These are phyloP conservation scores for Amborella trichopoda DNA, from an alignment of 164 flowering plant species.

Conservation along the genomic window DNA sequence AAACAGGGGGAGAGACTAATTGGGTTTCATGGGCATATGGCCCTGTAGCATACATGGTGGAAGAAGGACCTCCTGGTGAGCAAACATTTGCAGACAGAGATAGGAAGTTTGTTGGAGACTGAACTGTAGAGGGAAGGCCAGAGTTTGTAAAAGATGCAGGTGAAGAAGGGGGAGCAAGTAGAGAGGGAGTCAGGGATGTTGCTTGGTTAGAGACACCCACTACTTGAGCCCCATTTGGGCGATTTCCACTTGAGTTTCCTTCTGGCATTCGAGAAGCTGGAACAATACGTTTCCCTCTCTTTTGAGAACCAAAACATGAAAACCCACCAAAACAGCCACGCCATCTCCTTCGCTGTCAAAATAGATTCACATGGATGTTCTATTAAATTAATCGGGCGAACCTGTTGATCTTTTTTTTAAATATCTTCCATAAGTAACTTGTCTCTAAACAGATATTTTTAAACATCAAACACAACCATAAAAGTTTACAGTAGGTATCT, in stretches of 20 bases:
- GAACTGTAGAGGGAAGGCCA: constrained; percentile 79
- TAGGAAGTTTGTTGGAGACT: constrained; percentile 71
- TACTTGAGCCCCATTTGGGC: constrained; percentile 61
- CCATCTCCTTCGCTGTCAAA: constrained; percentile 75
- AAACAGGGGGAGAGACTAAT: constrained; percentile 93
- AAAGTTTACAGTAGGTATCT: too few relatives aligned
- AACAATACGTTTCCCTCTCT: constrained; percentile 81
- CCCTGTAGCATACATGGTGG: constrained; percentile 79
- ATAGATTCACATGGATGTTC: constrained; percentile 1
- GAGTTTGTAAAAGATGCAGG: constrained; percentile 92
- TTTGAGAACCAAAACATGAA: constrained; percentile 64
- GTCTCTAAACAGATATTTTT: too few relatives aligned
- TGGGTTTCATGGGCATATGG: constrained; percentile 96
- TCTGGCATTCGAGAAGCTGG: constrained; percentile 84
- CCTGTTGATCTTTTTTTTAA: too few relatives aligned
- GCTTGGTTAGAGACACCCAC: constrained; percentile 40
- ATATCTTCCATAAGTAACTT: too few relatives aligned
- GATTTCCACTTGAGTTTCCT: constrained; percentile 40
- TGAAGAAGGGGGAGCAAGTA: constrained; percentile 97
- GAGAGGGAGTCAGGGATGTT: constrained; percentile 44
- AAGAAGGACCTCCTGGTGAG: constrained; percentile 80
- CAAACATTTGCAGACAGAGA: constrained; percentile 55
- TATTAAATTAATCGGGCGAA: too few relatives aligned
- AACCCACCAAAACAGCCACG: constrained; percentile 61
- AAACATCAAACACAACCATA: too few relatives aligned